phyloP scores from a whole-genome alignment of 2,329 filamentous ascomycete species.

The Rutstroemia sp. region DNA sequence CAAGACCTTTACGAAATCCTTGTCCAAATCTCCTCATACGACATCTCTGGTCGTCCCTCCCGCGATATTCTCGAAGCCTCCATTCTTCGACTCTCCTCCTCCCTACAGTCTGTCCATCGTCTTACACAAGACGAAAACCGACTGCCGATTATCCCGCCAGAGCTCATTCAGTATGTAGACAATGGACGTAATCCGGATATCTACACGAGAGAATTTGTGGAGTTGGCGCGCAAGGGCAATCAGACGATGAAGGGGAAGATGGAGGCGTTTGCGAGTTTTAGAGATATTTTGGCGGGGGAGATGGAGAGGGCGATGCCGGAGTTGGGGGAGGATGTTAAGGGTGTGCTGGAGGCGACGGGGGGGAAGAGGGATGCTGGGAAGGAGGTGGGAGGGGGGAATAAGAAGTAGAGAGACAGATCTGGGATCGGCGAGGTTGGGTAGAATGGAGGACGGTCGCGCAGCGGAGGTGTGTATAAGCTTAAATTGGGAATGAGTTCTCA shows the following conservation, averaged over 20 bases:
- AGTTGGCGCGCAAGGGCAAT: constrained; percentile 58
- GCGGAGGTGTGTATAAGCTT: no score
- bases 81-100: constrained; percentile 1
- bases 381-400: neutral
- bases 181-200: constrained; percentile 67
- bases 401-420: neutral
- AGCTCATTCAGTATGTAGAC: constrained; percentile 62
- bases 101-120: constrained; percentile 18
- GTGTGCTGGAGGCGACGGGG: constrained; percentile 21
- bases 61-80: constrained; percentile 46
- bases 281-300: constrained; percentile 49
- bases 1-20: constrained; percentile 57
- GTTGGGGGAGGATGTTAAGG: constrained; percentile 25
- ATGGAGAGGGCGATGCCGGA: constrained; percentile 28
- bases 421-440: neutral
- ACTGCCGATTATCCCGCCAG: constrained; percentile 50
- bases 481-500: no score
- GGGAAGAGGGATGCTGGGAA: neutral
- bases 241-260: constrained; percentile 61
- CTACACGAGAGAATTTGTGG: constrained; percentile 67
- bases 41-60: constrained; percentile 40
- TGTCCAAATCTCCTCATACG: constrained; percentile 56
- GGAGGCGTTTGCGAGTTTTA: constrained; percentile 51
- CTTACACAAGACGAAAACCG: constrained; percentile 28
- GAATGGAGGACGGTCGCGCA: neutral